These are phyloP conservation scores for Candida pseudofarinosa DNA, from an alignment of 805 yeast species.

Conservation along the genomic window DNA sequence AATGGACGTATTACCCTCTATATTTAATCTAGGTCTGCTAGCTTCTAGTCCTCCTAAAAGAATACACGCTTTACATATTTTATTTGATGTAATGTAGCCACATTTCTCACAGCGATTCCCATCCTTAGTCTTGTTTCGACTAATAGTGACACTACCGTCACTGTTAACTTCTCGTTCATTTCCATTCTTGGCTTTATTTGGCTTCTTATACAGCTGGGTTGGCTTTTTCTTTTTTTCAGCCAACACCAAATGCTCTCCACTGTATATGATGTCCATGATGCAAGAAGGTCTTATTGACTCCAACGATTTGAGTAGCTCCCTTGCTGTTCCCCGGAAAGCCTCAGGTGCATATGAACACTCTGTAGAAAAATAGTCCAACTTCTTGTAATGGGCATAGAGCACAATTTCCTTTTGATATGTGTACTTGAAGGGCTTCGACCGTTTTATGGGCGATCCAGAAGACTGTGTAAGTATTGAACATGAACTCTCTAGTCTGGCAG, in stretches of 20 bases:
- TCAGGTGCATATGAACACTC: slow-evolving; percentile 99
- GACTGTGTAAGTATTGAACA: slow-evolving; percentile 81
- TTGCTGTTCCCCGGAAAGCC: slow-evolving; percentile 96
- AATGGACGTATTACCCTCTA: slow-evolving; percentile 49
- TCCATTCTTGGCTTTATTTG: slow-evolving; percentile 18
- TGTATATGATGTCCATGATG: slow-evolving; percentile 87
- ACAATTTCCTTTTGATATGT: slow-evolving; percentile 97
- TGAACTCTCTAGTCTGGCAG: slow-evolving; percentile 85
- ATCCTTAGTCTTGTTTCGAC: slow-evolving; percentile 41
- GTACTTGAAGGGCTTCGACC: slow-evolving; percentile 95
- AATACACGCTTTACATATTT: slow-evolving; percentile 89
- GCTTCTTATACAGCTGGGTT: slow-evolving; percentile 29
- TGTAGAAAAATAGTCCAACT: slow-evolving; percentile 91
- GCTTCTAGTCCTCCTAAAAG: slow-evolving; percentile 79
- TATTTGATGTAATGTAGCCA: slow-evolving; percentile 87
- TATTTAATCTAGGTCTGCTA: slow-evolving; percentile 59
- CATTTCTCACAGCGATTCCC: slow-evolving; percentile 82
- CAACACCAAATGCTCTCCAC: slow-evolving; percentile 82
- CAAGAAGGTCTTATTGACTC: slow-evolving; percentile 91
- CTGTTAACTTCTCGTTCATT: slow-evolving; percentile 43
- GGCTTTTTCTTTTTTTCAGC: slow-evolving; percentile 49
- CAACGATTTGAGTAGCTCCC: slow-evolving; percentile 83
- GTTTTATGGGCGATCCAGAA: slow-evolving; percentile 80
- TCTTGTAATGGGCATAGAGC: slow-evolving; percentile 92
- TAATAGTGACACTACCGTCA: slow-evolving; percentile 59